Conservation (phyloP, 2,329 filamentous ascomycete species). For the Diaporthe ampelina region DNA sequence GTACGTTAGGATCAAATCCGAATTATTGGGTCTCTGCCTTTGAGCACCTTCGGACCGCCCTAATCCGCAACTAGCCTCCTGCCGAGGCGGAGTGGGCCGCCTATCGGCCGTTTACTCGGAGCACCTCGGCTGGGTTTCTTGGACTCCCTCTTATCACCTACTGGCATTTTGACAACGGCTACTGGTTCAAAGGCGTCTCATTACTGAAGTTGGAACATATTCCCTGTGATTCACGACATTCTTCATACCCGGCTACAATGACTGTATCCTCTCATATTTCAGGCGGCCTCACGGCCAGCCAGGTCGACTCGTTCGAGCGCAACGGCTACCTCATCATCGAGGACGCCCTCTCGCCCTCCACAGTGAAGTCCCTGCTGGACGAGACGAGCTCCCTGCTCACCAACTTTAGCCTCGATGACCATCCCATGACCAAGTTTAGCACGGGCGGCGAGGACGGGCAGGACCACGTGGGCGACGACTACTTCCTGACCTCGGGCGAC, state of each 20-base stretch:
- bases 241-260: background rate
- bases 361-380: constrained; percentile 76
- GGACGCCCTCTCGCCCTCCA: constrained; percentile 76
- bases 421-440: constrained; percentile 94
- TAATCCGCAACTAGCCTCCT: background rate
- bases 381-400: constrained; percentile 83
- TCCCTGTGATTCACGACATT: background rate
- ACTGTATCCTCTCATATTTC: constrained; percentile 18
- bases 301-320: constrained; percentile 79
- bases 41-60: background rate
- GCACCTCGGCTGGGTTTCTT: background rate
- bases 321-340: constrained; percentile 95
- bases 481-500: constrained; percentile 91
- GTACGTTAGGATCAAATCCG: background rate
- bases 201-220: background rate
- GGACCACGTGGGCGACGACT: constrained; percentile 91
- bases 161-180: background rate
- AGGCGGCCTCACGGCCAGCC: constrained; percentile 76
- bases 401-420: constrained; percentile 82
- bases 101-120: background rate
- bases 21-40: background rate
- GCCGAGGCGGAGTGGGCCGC: background rate
- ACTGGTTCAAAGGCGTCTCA: background rate
- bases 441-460: constrained; percentile 77
- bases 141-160: background rate